Percentiles rank a stretch among this genome's conserved stretches.
Evolutionary conservation across 768 basidiomycete species (phyloP).

Genomic region (Suillus sp.): DNA sequence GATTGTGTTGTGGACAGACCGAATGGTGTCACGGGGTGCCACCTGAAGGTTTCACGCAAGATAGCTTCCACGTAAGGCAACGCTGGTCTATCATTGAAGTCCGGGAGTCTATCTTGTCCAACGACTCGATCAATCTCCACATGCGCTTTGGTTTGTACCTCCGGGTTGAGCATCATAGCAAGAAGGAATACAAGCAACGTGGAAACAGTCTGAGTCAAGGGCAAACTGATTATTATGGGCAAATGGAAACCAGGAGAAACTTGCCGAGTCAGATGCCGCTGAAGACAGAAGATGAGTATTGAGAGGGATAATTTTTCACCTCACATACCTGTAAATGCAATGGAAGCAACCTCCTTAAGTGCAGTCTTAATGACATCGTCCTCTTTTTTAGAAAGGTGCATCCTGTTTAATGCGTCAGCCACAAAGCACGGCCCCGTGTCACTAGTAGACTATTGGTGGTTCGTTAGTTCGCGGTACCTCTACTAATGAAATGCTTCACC

Average conservation of each 20-base stretch:
- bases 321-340: neutral
- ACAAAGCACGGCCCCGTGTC: neutral
- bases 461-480: neutral
- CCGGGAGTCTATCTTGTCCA: neutral
- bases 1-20: neutral
- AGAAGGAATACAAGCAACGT: neutral
- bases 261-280: neutral
- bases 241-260: neutral
- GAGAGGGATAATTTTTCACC: too few relatives aligned
- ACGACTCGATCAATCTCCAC: neutral
- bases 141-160: neutral
- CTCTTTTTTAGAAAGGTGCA: neutral
- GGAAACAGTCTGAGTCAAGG: neutral
- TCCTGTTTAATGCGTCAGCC: neutral
- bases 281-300: neutral
- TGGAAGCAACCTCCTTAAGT: neutral
- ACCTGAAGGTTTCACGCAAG: neutral
- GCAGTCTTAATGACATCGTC: neutral
- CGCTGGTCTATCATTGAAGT: neutral
- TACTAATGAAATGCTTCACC: neutral
- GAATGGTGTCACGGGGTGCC: neutral
- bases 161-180: neutral
- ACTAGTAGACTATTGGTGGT: neutral
- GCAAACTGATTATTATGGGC: neutral
- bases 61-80: neutral